Percentiles rank a stretch among this genome's conserved stretches.
Conservation (phyloP, 2,329 filamentous ascomycete species). For the Ascochyta koolunga region DNA sequence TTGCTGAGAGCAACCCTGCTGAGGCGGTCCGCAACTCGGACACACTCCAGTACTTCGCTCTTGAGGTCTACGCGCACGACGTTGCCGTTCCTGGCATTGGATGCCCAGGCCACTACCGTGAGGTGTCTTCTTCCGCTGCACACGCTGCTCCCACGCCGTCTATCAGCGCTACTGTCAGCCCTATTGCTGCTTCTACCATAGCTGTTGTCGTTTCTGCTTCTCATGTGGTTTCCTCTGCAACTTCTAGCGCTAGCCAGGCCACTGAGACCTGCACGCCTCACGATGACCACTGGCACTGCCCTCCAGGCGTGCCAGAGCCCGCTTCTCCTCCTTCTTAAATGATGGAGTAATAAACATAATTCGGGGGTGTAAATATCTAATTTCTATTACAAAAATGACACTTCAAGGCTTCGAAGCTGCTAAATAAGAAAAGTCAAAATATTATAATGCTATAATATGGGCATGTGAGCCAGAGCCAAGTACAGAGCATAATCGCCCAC, state of each 20-base stretch:
- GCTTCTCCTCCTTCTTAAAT: constrained; percentile 24
- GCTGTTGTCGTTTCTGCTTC: constrained; percentile 8
- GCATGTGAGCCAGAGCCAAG: too few species aligned
- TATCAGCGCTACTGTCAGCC: constrained; percentile 1
- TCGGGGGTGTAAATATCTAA: not conserved
- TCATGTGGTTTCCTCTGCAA: constrained; percentile 8
- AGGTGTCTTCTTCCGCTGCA: constrained; percentile 14
- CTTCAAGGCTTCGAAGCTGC: not conserved
- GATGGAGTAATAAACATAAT: not conserved
- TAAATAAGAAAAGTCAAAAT: not conserved
- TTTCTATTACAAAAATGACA: not conserved
- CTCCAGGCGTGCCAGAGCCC: constrained; percentile 29
- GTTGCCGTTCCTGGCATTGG: constrained; percentile 68
- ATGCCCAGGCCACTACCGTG: constrained; percentile 57
- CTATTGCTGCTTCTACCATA: constrained; percentile 6
- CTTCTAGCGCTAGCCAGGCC: constrained; percentile 3
- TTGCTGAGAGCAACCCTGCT: constrained; percentile 59
- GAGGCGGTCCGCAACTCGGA: constrained; percentile 64
- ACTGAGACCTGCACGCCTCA: constrained; percentile 29
- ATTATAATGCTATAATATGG: not conserved
- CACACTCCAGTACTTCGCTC: constrained; percentile 70
- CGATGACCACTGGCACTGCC: constrained; percentile 33
- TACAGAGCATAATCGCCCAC: too few species aligned
- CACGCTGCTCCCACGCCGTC: constrained; percentile 8
- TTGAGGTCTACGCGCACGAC: constrained; percentile 70